phyloP scores from a whole-genome alignment of 768 basidiomycete genomes.

The Porphyrellus cyaneotinctus region DNA sequence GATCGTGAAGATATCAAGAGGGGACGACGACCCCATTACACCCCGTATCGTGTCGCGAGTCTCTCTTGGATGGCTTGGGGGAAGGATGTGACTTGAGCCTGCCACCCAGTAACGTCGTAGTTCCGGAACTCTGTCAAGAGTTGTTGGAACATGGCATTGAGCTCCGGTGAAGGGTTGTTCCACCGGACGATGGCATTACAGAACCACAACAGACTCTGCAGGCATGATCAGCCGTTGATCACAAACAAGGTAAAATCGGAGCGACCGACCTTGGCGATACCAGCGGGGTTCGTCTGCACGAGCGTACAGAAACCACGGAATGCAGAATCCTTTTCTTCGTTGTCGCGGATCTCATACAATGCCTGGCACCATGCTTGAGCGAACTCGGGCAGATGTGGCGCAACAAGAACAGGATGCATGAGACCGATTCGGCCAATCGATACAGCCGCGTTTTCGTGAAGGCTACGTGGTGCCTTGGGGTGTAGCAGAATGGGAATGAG shows the following conservation, averaged over 20 bases:
- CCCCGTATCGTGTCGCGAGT: constrained; percentile 80
- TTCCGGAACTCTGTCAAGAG: constrained; percentile 87
- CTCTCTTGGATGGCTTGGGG: constrained; percentile 88
- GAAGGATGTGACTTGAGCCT: constrained; percentile 74
- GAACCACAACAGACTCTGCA: constrained; percentile 91
- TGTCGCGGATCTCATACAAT: constrained; percentile 96
- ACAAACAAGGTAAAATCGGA: not conserved
- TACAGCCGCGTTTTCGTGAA: constrained; percentile 98
- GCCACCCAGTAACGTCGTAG: constrained; percentile 84
- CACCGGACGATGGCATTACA: constrained; percentile 97
- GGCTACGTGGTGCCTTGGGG: constrained; percentile 86
- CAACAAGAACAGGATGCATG: constrained; percentile 85
- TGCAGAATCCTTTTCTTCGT: constrained; percentile 98
- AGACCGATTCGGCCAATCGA: constrained; percentile 95
- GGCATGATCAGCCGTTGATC: constrained; percentile 3
- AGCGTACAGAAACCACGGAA: constrained; percentile 97
- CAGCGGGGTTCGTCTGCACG: constrained; percentile 90
- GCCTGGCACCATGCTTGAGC: constrained; percentile 97
- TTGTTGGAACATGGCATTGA: constrained; percentile 92
- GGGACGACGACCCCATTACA: constrained; percentile 41
- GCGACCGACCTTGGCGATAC: constrained; percentile 78
- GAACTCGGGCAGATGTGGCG: constrained; percentile 85
- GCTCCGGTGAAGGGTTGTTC: constrained; percentile 86
- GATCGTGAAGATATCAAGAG: constrained; percentile 12
- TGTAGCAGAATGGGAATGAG: constrained; percentile 92